Evolutionary conservation across 352 stramenopile genomes (phyloP), one percentile per base, ranked within the genome.

Genomic region (Globisporangium rhizosaccharum): DNA sequence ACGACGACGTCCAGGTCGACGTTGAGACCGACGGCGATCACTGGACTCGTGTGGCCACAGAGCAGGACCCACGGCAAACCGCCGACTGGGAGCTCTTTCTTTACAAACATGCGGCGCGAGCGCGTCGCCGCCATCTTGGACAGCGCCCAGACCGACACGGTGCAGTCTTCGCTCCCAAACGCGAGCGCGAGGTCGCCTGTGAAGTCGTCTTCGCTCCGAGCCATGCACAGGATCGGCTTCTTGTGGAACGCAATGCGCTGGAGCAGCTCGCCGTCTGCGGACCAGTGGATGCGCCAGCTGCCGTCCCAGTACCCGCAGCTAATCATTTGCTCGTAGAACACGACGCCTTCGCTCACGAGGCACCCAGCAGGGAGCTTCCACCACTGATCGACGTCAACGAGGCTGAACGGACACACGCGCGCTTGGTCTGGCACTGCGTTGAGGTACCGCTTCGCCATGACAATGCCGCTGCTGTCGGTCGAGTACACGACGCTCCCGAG

Each of bases 251-350:
- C 82, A 50, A 94, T 92, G 23, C 85, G 79, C 56, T 94, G 85
- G 20, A 94, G 68, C 7, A 94, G 61, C 53, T 94, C 85, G 41
- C 85, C 85, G 63, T 94, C 85, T 15, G 79, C 83, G 42, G 85
- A 88, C 85, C 85, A 94, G 57, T 92, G 82, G 42, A 94, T 94
- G 2, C 85, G 81, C 85, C 85, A 94, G 52, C 85, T 92, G 15
- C 85, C 85, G 67, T 94, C 85, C 81, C 83, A 94, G 61, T 92
- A 92, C 9, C 84, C 84, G 57, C 82, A 94, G 67, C 84, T 94
- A 59, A 94, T 91, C 84, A 94, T 94, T 54, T 94, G 84, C 65
- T 94, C 84, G 60, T 94, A 94, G 52, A 92, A 94, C 44, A 94
- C 84, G 15, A 94, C 79, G 39, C 84, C 82, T 61, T 91, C 82